Evolutionary conservation across 139 green algal species (phyloP).

Genomic region (Chlamydomonas schloesseri): DNA sequence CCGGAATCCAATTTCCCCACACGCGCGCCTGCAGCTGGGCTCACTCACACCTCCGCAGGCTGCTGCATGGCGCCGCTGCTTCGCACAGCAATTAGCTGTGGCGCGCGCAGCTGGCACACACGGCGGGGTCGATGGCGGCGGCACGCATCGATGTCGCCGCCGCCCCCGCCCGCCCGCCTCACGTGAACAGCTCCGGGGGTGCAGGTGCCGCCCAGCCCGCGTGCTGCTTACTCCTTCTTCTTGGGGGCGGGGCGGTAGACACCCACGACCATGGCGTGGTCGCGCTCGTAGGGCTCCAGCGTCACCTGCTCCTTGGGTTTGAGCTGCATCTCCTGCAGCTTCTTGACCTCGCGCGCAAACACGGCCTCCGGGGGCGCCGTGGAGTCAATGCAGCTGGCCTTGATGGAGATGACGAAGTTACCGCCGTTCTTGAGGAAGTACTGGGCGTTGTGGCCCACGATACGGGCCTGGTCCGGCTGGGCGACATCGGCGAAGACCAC

Average conservation of each 20-base stretch:
- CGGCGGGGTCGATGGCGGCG: no score
- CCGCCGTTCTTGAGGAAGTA: constrained; percentile 99
- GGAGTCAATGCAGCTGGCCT: constrained; percentile 99
- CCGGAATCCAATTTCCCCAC: no score
- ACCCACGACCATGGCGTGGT: constrained; percentile 97
- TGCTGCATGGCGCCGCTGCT: no score
- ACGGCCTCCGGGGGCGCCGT: constrained; percentile 93
- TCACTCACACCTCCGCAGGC: no score
- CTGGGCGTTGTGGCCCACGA: constrained; percentile 97
- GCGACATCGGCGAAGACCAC: constrained; percentile 99
- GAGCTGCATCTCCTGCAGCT: constrained; percentile 97
- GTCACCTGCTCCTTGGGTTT: constrained; percentile 99
- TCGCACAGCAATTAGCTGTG: no score
- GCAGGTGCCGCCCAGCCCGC: no score
- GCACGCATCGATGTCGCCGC: no score
- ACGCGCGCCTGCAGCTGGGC: no score
- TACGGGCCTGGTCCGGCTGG: constrained; percentile 96
- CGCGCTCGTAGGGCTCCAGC: constrained; percentile 98
- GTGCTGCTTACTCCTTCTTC: constrained; percentile 51
- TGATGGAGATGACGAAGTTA: constrained; percentile 99
- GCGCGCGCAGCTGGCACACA: no score
- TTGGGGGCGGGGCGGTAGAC: constrained; percentile 78
- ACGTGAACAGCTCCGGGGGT: no score
- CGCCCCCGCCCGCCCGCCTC: no score
- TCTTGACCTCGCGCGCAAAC: constrained; percentile 98